Percentiles rank a stretch among this genome's conserved stretches.
Evolutionary conservation across 1,284 basidiomycete species (phyloP).

Genomic region (Boletellus deceptivus): DNA sequence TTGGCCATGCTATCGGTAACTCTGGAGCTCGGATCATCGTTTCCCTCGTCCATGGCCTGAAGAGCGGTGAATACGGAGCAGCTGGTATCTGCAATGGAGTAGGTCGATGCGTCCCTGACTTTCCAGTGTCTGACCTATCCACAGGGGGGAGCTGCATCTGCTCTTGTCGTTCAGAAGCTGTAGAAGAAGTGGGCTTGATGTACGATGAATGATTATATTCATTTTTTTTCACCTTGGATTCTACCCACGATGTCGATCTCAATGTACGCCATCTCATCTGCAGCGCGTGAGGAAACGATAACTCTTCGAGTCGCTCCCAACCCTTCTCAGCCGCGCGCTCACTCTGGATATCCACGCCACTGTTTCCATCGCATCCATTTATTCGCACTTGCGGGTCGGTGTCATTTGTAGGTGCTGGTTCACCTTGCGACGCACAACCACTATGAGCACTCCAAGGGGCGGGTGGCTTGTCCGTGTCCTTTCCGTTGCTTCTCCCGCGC

Average conservation of each 20-base stretch:
- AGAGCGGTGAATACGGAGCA: constrained; percentile 95
- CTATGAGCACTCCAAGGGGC: constrained; percentile 2
- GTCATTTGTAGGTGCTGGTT: background rate
- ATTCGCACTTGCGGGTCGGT: too few species aligned
- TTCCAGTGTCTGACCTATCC: constrained; percentile 17
- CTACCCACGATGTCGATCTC: constrained; percentile 1
- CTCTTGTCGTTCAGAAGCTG: constrained; percentile 85
- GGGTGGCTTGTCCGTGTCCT: too few species aligned
- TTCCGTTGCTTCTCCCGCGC: too few species aligned
- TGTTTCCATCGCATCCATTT: constrained; percentile 14
- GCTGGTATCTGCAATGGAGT: constrained; percentile 98
- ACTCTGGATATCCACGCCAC: constrained; percentile 11
- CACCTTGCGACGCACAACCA: constrained; percentile 6
- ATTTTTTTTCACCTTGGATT: constrained; percentile 8
- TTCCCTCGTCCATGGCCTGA: constrained; percentile 87
- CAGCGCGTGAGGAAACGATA: constrained; percentile 14
- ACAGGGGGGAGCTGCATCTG: constrained; percentile 90
- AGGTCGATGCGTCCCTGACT: constrained; percentile 35
- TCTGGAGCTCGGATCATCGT: constrained; percentile 96
- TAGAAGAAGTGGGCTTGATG: constrained; percentile 41
- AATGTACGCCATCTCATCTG: constrained; percentile 3
- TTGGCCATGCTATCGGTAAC: constrained; percentile 95
- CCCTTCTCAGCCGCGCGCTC: constrained; percentile 1
- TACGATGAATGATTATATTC: constrained; percentile 19
- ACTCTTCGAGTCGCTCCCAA: background rate